A percentile compares a stretch with the other conserved stretches of the same genome.
Conservation (phyloP, 352 stramenopile genomes). For the Pythium rhizo-oryzae region DNA sequence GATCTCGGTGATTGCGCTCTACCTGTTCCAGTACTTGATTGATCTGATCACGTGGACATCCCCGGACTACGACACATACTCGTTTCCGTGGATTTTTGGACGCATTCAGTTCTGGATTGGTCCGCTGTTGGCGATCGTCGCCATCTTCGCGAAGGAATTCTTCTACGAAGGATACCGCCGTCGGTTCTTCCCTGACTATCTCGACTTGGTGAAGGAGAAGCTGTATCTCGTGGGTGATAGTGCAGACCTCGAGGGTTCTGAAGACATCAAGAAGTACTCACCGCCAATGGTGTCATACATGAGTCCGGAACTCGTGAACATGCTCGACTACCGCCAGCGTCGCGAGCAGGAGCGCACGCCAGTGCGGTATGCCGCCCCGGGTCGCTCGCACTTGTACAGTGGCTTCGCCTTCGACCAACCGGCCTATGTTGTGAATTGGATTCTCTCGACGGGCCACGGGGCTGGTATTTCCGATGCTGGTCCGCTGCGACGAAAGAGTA, state of each 20-base stretch:
- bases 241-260: conserved; percentile 16
- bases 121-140: conserved; percentile 69
- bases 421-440: conserved; percentile 77
- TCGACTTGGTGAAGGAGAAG: conserved; percentile 73
- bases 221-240: conserved; percentile 20
- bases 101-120: conserved; percentile 72
- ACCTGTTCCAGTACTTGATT: conserved; percentile 68
- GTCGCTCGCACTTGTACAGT: conserved; percentile 62
- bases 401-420: conserved; percentile 86
- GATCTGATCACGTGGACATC: conserved; percentile 61
- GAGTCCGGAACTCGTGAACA: conserved; percentile 59
- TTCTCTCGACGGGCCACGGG: conserved; percentile 39
- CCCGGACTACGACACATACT: conserved; percentile 69
- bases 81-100: conserved; percentile 80
- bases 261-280: conserved; percentile 54
- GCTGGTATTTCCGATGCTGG: conserved; percentile 30
- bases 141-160: conserved; percentile 69
- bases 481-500: conserved; percentile 48
- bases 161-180: conserved; percentile 67
- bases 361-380: conserved; percentile 41
- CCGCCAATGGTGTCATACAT: conserved; percentile 62
- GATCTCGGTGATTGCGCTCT: conserved; percentile 59
- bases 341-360: conserved; percentile 61
- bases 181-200: conserved; percentile 67
- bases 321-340: conserved; percentile 83